These are phyloP conservation scores for Sclerotinia nivalis DNA, from an alignment of 2,329 filamentous ascomycete species.

Conservation along the genomic window DNA sequence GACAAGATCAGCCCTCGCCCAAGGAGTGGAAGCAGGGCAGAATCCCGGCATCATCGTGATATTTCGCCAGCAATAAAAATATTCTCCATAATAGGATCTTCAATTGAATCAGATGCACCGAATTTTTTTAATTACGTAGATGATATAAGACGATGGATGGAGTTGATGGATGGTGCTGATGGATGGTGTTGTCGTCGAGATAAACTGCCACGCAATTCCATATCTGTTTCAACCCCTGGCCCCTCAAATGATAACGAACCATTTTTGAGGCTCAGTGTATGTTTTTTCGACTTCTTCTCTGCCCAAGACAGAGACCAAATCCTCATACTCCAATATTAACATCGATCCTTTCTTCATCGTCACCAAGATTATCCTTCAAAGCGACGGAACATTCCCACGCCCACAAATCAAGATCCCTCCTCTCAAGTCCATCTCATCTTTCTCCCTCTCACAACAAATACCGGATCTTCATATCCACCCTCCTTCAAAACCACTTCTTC, in stretches of 20 bases:
- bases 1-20: background rate
- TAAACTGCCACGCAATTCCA: background rate
- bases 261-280: background rate
- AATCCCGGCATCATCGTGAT: background rate
- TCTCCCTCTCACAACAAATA: constrained; percentile 47
- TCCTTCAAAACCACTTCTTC: constrained; percentile 54
- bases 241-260: background rate
- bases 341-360: background rate
- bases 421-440: background rate
- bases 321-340: no score
- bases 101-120: background rate
- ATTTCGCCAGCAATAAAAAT: background rate
- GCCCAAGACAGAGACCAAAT: background rate
- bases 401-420: background rate
- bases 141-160: background rate
- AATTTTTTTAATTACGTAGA: background rate
- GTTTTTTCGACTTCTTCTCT: background rate
- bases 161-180: background rate
- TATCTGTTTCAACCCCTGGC: constrained; percentile 2
- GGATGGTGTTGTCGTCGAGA: background rate
- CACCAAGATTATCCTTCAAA: background rate
- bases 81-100: background rate
- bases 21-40: background rate
- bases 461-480: constrained; percentile 44
- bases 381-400: background rate